These are phyloP conservation scores for Aspergillus niger DNA, from an alignment of 2,329 filamentous ascomycete genomes.

Conservation along the genomic window DNA sequence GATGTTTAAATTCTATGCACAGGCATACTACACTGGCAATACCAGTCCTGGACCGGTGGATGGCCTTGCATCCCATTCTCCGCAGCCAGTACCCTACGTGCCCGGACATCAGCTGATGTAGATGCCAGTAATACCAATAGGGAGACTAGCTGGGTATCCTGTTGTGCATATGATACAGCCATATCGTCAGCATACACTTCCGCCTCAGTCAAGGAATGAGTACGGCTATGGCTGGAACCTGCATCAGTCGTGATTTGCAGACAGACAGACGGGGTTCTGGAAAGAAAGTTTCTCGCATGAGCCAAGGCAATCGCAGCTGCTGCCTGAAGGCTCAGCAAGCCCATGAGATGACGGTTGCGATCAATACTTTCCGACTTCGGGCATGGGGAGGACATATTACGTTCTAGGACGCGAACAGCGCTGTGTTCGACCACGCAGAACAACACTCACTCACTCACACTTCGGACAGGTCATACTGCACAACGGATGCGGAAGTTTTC, in stretches of 20 bases:
- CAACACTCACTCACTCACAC: no score
- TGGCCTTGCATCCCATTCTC: slow-evolving; percentile 13
- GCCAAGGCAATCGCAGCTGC: neutral
- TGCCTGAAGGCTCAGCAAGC: neutral
- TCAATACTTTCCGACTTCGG: neutral
- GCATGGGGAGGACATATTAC: neutral
- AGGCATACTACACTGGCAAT: slow-evolving; percentile 18
- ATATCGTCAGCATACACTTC: slow-evolving; percentile 15
- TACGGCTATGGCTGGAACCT: slow-evolving; percentile 23
- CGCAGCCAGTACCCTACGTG: slow-evolving; percentile 20
- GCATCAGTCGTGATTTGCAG: slow-evolving; percentile 16
- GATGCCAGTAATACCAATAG: slow-evolving; percentile 17
- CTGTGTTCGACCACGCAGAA: neutral
- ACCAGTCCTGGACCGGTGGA: slow-evolving; percentile 18
- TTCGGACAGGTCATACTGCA: neutral
- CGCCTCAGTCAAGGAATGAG: slow-evolving; percentile 14
- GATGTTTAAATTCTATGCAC: slow-evolving; percentile 23
- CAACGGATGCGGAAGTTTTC: neutral
- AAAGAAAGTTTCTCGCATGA: neutral
- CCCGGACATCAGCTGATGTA: slow-evolving; percentile 24
- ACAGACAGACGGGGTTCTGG: neutral
- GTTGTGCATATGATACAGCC: slow-evolving; percentile 16
- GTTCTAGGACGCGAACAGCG: neutral
- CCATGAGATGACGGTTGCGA: neutral
- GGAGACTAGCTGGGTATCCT: slow-evolving; percentile 17